Conservation (phyloP, 768 basidiomycete species). For the Mycena kentingensis region DNA sequence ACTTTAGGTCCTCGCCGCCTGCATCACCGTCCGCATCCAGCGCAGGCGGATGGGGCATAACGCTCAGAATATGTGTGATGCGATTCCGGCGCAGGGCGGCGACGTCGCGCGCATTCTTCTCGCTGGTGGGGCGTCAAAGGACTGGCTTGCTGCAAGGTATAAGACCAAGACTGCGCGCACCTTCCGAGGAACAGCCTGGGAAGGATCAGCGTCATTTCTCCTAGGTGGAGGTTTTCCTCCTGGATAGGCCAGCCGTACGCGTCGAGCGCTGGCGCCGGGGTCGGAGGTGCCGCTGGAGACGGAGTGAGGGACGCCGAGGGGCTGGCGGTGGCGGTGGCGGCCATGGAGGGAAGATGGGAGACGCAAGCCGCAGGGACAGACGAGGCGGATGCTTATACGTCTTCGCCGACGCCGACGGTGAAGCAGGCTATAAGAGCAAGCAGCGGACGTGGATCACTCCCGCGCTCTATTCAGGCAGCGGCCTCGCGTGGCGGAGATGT, state of each 20-base stretch:
- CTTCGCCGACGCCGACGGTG: not conserved
- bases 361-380: not conserved
- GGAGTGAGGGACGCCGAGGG: not conserved
- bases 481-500: no score
- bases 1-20: not conserved
- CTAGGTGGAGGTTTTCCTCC: not conserved
- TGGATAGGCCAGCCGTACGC: not conserved
- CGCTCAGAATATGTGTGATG: conserved; percentile 12
- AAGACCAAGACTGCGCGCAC: not conserved
- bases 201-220: conserved; percentile 5
- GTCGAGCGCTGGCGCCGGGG: not conserved
- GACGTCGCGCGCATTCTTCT: conserved; percentile 1
- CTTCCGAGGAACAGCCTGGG: conserved; percentile 12
- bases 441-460: no score
- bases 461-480: no score
- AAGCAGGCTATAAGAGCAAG: no score
- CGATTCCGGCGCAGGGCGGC: not conserved
- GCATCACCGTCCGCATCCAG: not conserved
- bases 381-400: not conserved
- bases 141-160: not conserved
- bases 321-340: no score
- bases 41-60: not conserved
- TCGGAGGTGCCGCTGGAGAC: not conserved
- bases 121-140: not conserved
- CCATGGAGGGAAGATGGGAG: not conserved